These are phyloP conservation scores for Monosporascus ibericus DNA, from an alignment of 2,329 filamentous ascomycete genomes.

Conservation along the genomic window DNA sequence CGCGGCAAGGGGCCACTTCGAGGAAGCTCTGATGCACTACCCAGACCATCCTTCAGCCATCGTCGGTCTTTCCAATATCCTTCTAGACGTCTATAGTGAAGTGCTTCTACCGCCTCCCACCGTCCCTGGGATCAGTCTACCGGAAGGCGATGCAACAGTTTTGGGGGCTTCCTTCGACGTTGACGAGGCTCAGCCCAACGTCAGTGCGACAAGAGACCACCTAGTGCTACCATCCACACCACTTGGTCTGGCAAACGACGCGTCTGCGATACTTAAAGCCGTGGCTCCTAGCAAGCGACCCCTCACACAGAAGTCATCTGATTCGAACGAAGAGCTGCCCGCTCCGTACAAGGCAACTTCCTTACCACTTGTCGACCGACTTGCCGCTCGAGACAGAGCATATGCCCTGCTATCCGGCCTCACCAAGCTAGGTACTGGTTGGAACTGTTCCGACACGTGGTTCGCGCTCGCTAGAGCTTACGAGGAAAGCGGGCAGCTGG, in stretches of 20 bases:
- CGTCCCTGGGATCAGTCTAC: constrained; percentile 37
- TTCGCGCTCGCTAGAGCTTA: constrained; percentile 80
- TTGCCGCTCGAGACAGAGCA: constrained; percentile 86
- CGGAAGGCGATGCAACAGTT: constrained; percentile 22
- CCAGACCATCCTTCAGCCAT: constrained; percentile 76
- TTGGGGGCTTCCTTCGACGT: constrained; percentile 1
- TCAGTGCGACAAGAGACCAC: constrained; percentile 2
- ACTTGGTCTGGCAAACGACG: constrained; percentile 36
- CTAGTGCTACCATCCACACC: constrained; percentile 36
- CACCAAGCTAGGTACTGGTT: constrained; percentile 79
- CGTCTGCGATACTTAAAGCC: constrained; percentile 2
- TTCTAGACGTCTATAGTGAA: constrained; percentile 78
- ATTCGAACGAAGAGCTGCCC: constrained; percentile 36
- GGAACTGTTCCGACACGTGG: constrained; percentile 94
- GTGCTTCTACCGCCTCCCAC: constrained; percentile 55
- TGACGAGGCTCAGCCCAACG: constrained; percentile 5
- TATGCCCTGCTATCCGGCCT: constrained; percentile 75
- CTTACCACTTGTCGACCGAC: constrained; percentile 68
- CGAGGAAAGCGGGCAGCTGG: constrained; percentile 76
- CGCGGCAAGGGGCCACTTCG: constrained; percentile 69
- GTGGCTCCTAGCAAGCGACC: constrained; percentile 8
- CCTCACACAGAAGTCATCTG: constrained; percentile 8
- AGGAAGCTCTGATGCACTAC: constrained; percentile 72
- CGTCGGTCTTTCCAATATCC: constrained; percentile 74
- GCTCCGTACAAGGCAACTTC: constrained; percentile 52